Evolutionary conservation across 345 rosid genomes (phyloP).

Genomic region (Melaleuca quinquenervia): DNA sequence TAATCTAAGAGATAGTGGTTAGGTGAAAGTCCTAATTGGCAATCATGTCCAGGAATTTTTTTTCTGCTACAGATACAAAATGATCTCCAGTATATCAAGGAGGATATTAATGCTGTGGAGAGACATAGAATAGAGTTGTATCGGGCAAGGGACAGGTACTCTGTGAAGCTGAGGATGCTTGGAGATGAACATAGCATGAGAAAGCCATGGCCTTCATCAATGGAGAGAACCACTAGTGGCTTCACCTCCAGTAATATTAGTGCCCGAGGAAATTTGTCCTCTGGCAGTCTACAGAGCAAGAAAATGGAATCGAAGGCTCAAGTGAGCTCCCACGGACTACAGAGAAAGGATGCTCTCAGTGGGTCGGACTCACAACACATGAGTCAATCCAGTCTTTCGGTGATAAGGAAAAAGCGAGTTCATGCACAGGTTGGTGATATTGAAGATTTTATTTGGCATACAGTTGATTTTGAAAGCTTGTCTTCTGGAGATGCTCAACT

Average conservation of each 20-base stretch:
- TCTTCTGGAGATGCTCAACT: background rate
- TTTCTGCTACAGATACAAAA: slow-evolving; percentile 48
- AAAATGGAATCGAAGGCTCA: slow-evolving; percentile 61
- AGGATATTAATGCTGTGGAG: slow-evolving; percentile 83
- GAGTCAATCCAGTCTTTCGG: slow-evolving; percentile 59
- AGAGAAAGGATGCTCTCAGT: slow-evolving; percentile 54
- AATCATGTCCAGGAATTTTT: background rate
- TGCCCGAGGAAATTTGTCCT: slow-evolving; percentile 48
- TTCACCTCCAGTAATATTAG: slow-evolving; percentile 38
- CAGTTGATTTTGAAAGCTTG: background rate
- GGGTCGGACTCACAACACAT: slow-evolving; percentile 64
- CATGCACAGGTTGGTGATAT: slow-evolving; percentile 69
- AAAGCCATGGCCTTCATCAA: slow-evolving; percentile 48
- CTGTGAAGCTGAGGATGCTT: slow-evolving; percentile 71
- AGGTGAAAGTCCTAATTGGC: background rate
- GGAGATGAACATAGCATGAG: slow-evolving; percentile 66
- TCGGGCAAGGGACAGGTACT: slow-evolving; percentile 68
- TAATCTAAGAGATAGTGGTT: background rate
- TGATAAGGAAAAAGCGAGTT: slow-evolving; percentile 80
- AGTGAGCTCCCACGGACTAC: slow-evolving; percentile 58
- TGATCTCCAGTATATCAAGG: slow-evolving; percentile 84
- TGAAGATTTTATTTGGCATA: background rate
- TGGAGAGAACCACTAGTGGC: slow-evolving; percentile 44
- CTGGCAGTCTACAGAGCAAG: slow-evolving; percentile 45
- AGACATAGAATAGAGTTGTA: slow-evolving; percentile 79